Evolutionary conservation across 306 rosid species (phyloP).

Genomic region (Fagus sylvatica): DNA sequence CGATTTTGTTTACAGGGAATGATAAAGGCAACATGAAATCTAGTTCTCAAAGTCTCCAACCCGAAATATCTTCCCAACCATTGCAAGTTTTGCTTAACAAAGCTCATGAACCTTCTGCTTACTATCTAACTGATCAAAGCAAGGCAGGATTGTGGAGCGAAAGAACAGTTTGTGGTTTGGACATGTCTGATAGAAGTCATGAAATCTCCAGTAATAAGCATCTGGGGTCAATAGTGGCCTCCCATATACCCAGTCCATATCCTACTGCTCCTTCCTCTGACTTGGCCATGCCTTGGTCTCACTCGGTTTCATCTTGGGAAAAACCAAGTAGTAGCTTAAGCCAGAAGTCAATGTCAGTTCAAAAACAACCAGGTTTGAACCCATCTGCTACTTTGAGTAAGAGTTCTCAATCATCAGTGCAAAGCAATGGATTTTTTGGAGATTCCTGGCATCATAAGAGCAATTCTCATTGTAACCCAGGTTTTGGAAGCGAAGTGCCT

Average conservation of each 20-base stretch:
- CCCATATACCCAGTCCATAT: conserved; percentile 44
- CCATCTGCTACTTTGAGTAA: conserved; percentile 45
- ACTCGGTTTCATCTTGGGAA: conserved; percentile 73
- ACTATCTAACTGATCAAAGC: conserved; percentile 42
- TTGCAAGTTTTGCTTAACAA: conserved; percentile 45
- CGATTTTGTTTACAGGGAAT: conserved; percentile 53
- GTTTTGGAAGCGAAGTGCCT: conserved; percentile 49
- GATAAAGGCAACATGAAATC: conserved; percentile 47
- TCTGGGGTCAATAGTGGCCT: conserved; percentile 37
- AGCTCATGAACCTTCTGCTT: conserved; percentile 48
- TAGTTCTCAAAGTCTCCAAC: conserved; percentile 48
- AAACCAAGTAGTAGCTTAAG: conserved; percentile 53
- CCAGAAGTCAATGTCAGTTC: conserved; percentile 61
- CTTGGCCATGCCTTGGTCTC: conserved; percentile 60
- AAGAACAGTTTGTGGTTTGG: conserved; percentile 51
- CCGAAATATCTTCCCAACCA: conserved; percentile 55
- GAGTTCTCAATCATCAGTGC: conserved; percentile 55
- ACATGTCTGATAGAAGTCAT: conserved; percentile 44
- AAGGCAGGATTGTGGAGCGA: conserved; percentile 55
- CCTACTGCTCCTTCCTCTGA: conserved; percentile 50
- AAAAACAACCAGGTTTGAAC: conserved; percentile 49
- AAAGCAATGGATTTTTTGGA: conserved; percentile 55
- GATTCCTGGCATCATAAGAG: conserved; percentile 60
- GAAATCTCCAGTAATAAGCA: conserved; percentile 48
- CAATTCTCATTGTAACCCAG: conserved; percentile 50